These are phyloP conservation scores for Dendryphion nanum DNA, from an alignment of 2,329 filamentous ascomycete genomes.

Conservation along the genomic window DNA sequence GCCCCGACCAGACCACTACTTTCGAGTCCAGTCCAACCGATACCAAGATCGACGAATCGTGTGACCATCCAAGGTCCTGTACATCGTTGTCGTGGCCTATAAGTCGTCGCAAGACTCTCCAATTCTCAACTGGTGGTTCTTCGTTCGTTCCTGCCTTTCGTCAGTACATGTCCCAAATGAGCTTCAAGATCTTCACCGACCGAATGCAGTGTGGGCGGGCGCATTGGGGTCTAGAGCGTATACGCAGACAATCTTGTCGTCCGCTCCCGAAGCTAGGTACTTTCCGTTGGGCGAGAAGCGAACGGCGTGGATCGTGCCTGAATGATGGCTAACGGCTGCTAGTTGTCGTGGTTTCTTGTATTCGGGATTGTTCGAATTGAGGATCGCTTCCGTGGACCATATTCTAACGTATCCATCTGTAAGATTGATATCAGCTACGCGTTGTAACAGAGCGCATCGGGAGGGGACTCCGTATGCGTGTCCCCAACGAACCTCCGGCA, in stretches of 20 bases:
- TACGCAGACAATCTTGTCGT: slow-evolving; percentile 98
- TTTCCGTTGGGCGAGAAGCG: slow-evolving; percentile 94
- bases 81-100: slow-evolving; percentile 99
- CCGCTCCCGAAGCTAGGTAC: slow-evolving; percentile 93
- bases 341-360: slow-evolving; percentile 85
- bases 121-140: slow-evolving; percentile 91
- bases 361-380: slow-evolving; percentile 69
- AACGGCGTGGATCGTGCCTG: slow-evolving; percentile 94
- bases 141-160: slow-evolving; percentile 69
- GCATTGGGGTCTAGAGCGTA: slow-evolving; percentile 85
- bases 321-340: slow-evolving; percentile 97
- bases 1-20: slow-evolving; percentile 96
- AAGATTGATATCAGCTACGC: slow-evolving; percentile 14
- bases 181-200: slow-evolving; percentile 46
- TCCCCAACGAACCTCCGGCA: slow-evolving; percentile 68
- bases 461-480: slow-evolving; percentile 10
- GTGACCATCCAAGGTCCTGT: slow-evolving; percentile 95
- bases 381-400: slow-evolving; percentile 94
- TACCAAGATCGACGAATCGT: slow-evolving; percentile 91
- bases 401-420: slow-evolving; percentile 93
- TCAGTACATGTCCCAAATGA: slow-evolving; percentile 9
- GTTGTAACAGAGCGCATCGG: slow-evolving; percentile 15
- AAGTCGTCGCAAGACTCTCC: slow-evolving; percentile 89
- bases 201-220: slow-evolving; percentile 76
- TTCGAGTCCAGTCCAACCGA: slow-evolving; percentile 97